Base-by-base conservation (phyloP, 768 basidiomycete species). In the Suillus lakei region DNA sequence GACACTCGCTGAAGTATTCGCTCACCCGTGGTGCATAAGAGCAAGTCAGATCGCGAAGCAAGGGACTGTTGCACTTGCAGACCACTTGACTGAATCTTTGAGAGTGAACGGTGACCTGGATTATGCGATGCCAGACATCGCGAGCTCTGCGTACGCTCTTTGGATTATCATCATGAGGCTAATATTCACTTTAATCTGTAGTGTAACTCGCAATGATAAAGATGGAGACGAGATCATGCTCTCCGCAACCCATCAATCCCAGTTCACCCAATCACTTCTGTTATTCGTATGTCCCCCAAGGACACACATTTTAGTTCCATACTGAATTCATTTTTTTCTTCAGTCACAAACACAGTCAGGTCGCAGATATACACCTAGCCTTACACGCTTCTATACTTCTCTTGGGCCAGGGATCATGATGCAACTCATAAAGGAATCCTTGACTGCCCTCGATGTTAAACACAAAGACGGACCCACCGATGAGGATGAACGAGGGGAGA, bases 291-390 rank as follows among this genome's bases (percentile, higher is more conserved):
- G 91, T 83, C n/a, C 43, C 64, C 63, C 36, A 34, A 50, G 23
- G 43, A 1, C 15, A 43, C 2, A 26, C 5, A 30, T 44, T 28
- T 26, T 30, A 54, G 8, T 41, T 53, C 4, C 4, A 39, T 41
- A 65, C 41, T 59, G 15, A 41, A 12, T 21, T 6, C 3, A 21
- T 28, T 41, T 28, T 16, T 26, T 23, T n/a, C 0, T 34, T 0
- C 70, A 96, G 94, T 92, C 93, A 0, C 91, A 96, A 84, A 94
- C 93, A 0, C 91, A 93, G 79, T 78, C 80, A 1, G 93, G 93
- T 4, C 82, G 80, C 32, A 85, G 88, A 13, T 93, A 94, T 70
- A 88, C 82, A 2, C 91, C 92, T 0, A 85, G 89, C 64, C 83
- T 94, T 21, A 95, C 94, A 0, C 89, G 93, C 0, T 95, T 96